Conservation (phyloP, 2,329 filamentous ascomycete species). For the Didymella arachidicola region DNA sequence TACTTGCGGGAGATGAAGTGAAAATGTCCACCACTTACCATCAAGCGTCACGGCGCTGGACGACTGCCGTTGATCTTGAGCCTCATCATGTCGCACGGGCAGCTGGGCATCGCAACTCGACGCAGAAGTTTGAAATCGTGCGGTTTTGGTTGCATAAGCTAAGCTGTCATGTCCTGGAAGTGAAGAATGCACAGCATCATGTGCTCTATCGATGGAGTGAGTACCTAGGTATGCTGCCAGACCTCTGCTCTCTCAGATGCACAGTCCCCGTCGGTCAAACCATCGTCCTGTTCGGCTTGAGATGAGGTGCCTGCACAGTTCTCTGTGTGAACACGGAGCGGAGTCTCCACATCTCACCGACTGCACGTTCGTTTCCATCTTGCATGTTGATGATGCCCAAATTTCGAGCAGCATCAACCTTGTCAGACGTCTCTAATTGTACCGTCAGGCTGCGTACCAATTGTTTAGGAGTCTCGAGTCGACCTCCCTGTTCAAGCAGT, state of each 20-base stretch:
- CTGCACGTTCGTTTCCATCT: background rate
- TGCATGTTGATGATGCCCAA: background rate
- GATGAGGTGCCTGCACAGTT: background rate
- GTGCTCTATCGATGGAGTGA: background rate
- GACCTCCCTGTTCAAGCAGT: background rate
- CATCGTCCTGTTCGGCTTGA: background rate
- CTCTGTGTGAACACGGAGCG: background rate
- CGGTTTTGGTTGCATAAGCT: background rate
- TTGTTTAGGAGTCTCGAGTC: background rate
- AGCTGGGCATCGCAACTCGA: background rate
- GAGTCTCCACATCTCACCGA: background rate
- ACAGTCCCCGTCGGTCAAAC: background rate
- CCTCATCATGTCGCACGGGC: background rate
- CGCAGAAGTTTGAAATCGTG: background rate
- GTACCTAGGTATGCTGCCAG: background rate
- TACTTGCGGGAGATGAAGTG: slow-evolving; percentile 21
- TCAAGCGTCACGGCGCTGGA: slow-evolving; percentile 6
- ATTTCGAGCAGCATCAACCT: background rate
- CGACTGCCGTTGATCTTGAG: slow-evolving; percentile 2
- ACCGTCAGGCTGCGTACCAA: background rate
- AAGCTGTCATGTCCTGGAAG: background rate
- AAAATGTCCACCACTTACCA: slow-evolving; percentile 20
- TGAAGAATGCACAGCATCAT: background rate
- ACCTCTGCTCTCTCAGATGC: background rate
- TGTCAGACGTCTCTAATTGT: background rate